Evolutionary conservation across 352 stramenopile genomes (phyloP), one percentile per base, ranked within the genome.

Genomic region (Phytophthora sansomeana): DNA sequence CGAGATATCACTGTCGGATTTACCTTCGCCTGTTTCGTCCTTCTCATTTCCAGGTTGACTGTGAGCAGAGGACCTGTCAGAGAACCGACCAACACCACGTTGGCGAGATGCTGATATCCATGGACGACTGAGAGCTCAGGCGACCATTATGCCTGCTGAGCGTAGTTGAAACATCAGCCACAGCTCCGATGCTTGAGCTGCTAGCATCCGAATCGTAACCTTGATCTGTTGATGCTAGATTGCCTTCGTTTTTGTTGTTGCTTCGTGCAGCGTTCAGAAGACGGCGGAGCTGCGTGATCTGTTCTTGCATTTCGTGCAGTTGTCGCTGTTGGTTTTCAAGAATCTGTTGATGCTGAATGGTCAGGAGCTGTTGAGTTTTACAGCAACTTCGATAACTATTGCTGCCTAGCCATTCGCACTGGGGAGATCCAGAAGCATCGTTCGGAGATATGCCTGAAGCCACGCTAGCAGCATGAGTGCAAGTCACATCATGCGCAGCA

Each of bases 301-400:
- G 85, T 49, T 83, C 75, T 66, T 91, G 82, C 75, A 94, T 81
- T 33, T 91, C 81, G 21, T 83, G 76, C 14, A 93, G 58, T 51
- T 94, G 85, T 9, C 60, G 69, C 57, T 92, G 80, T 33, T 94
- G 85, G 6, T 91, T 88, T 48, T 92, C 82, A 14, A 92, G 67
- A 29, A 92, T 89, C 64, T 92, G 75, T 33, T 94, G 85, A 38
- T 94, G 85, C 54, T 92, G 83, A 32, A 87, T 79, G 21, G 80
- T 85, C 46, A 93, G 56, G 24, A 92, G 60, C 43, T 89, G 76
- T 44, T 93, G 83, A 0, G 81, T 79, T 32, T 82, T 83, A 50
- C 83, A 92, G 50, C 83, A 93, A 57, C 69, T 85, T 36, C 61
- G 75, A 19, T 72, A 67, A 35, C 47, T 81, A 36, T 32, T 60